Percentiles rank a stretch among this genome's conserved stretches.
phyloP scores from a whole-genome alignment of 345 rosid species.

The Brassica rapa region DNA sequence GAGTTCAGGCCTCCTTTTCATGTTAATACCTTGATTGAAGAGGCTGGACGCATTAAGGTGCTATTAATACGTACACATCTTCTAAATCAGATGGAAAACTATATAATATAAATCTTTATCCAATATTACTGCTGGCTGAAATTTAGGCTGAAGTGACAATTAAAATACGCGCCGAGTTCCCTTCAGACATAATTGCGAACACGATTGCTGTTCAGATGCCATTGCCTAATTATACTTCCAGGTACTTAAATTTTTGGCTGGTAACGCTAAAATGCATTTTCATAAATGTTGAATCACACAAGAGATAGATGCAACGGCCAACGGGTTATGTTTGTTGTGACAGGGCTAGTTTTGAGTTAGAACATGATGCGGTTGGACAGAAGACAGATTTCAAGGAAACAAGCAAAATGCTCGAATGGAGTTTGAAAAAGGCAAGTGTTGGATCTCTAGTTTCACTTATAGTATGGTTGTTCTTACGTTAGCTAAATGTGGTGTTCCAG shows the following conservation, averaged over 20 bases:
- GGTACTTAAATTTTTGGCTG: slow-evolving; percentile 48
- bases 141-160: slow-evolving; percentile 91
- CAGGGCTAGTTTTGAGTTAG: slow-evolving; percentile 90
- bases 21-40: slow-evolving; percentile 88
- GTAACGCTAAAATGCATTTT: not conserved
- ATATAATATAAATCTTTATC: not conserved
- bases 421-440: slow-evolving; percentile 69
- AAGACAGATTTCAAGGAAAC: slow-evolving; percentile 89
- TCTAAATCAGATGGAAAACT: not conserved
- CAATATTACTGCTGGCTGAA: slow-evolving; percentile 26
- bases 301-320: not conserved
- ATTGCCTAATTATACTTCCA: slow-evolving; percentile 82
- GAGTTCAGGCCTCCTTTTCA: slow-evolving; percentile 99
- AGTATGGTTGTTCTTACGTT: not conserved
- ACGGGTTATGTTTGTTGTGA: slow-evolving; percentile 14
- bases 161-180: slow-evolving; percentile 79
- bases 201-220: slow-evolving; percentile 86
- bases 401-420: slow-evolving; percentile 91
- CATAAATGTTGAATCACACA: not conserved
- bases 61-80: not conserved
- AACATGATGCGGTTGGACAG: slow-evolving; percentile 82
- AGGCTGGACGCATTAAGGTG: slow-evolving; percentile 91
- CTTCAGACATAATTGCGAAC: slow-evolving; percentile 80
- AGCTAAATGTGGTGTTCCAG: slow-evolving; percentile 44
- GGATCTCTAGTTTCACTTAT: not conserved